Evolutionary conservation across 1,284 basidiomycete genomes (phyloP), one percentile per base, ranked within the genome.

Genomic region (Ganoderma multipileum): DNA sequence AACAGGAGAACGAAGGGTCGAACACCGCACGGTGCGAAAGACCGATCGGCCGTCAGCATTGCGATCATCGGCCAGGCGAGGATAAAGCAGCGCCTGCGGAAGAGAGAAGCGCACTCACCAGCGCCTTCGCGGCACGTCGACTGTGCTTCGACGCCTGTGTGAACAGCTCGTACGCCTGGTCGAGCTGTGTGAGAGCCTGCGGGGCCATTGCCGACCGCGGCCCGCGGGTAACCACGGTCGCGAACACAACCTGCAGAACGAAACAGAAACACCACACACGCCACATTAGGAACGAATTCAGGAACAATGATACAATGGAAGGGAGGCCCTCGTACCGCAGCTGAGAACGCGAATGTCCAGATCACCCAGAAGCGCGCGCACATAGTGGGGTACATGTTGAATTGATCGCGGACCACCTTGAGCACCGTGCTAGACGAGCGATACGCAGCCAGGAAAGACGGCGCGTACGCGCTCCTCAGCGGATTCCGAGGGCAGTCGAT

Each of bases 281-380:
- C 58, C 33, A 16, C 36, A 60, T 60, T 26, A 60, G 58, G 36
- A 60, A 60, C 58, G 26, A 38, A 58, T 58, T 60, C 38, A 38
- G 38, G 23, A 28, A 23, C 18, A 30, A 63, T 54, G 60, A 36
- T 54, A 18, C 33, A 30, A 64, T 59, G 54, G n/a, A n/a, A 26
- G 47, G 47, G 23, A 30, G 41, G 73, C 3, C n/a, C 30, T 38
- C 81, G 67, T 71, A 84, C 82, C 57, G 79, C 78, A 39, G 81
- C 79, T 30, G 81, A 81, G 71, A 83, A 82, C 18, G 78, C 78
- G 68, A 79, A 81, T 14, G 79, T 79, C 81, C 81, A 82, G 50
- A 79, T 76, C 4, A 75, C 73, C 81, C 82, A 82, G 71, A 81
- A 79, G 23, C 82, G 77, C 47, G 78, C 76, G 64, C 76, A 75